Evolutionary conservation across 805 yeast species (phyloP), one percentile per base, ranked within the genome.

Genomic region (Wickerhamiella domercqiae): DNA sequence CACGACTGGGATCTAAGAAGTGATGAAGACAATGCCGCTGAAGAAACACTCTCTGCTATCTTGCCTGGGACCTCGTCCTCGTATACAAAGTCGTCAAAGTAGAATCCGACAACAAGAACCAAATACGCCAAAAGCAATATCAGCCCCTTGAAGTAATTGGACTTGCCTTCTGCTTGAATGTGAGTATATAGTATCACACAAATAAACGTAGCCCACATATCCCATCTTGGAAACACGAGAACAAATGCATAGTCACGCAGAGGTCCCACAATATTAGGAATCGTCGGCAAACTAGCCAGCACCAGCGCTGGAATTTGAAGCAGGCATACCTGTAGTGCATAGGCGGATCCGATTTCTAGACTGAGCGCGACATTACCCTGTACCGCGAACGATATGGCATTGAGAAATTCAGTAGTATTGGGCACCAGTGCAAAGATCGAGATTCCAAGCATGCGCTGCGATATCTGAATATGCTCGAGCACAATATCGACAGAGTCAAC

Each of bases 301-400:
- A 84, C 93, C 53, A 90, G 68, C 2, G 90, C 75, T 1, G 98
- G 98, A 34, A 90, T 81, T 55, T 90, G 98, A 46, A 90, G 66
- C 41, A 90, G 63, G 48, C 94, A 87, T 13, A 90, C 98, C 57
- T 90, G 98, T 41, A 90, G 65, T 0, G 94, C 98, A 55, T 90
- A 90, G 0, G 98, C 98, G 44, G 93, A 76, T 42, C 98, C 98
- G 57, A 90, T 90, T 55, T 90, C 98, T 94, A 90, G 81, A 2
- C 94, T 81, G 33, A 90, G 63, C 0, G 98, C 94, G 38, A 90
- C 94, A 48, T 90, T 90, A 1, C 98, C 98, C 48, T 87, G 75
- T 48, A 83, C 73, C 0, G 98, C 98, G 63, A 90, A 90, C 19
- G 95, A 84, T 40, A 90, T 86, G 50, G 97, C 98, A 59, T 90